Base-by-base conservation (phyloP, 148 eudicot genomes). In the Mesembryanthemum crystallinum region DNA sequence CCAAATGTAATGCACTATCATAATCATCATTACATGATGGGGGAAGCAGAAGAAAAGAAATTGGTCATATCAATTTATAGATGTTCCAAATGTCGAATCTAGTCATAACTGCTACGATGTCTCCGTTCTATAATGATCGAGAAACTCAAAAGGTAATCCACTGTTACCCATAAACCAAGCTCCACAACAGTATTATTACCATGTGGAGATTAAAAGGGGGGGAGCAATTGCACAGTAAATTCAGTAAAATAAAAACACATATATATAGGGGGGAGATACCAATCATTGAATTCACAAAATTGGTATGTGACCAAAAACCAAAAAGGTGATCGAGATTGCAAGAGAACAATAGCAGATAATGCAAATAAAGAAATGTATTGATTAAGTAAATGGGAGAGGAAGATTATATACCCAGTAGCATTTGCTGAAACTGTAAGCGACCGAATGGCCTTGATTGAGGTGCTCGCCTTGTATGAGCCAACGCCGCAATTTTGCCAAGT, bases 371-470 rank as follows among this genome's bases (percentile, higher is more conserved):
- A 47, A 72, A 21, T 12, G 61, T 29, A 12, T 49, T 21, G 29
- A 30, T 7, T 8, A 49, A 18, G 25, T 5, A 23, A 64, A 58
- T 21, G 55, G 12, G 15, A 8, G 0, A 61, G 32, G 39, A 45
- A 29, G 14, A 25, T 32, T 43, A 12, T 62, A 15, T 84, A 86
- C 86, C 84, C 83, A 82, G 74, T 13, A 57, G 78, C 73, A 66
- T 42, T 54, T 54, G 86, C 79, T 67, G 82, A 78, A 72, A 81
- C 80, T 14, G 71, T 86, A 80, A 82, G 65, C 20, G 84, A 69
- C 28, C 32, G 81, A 54, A 76, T n/a, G 30, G 76, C 77, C 77
- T 75, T 62, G 3, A 78, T 78, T 18, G 79, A 57, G 5, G 60
- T 65, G 18, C 69, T 72, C 21, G 74, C 59, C 57, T 32, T 61